A percentile compares a stretch with the other conserved stretches of the same genome.
Evolutionary conservation across 768 basidiomycete genomes (phyloP).

Genomic region (Pluteus cervinus): DNA sequence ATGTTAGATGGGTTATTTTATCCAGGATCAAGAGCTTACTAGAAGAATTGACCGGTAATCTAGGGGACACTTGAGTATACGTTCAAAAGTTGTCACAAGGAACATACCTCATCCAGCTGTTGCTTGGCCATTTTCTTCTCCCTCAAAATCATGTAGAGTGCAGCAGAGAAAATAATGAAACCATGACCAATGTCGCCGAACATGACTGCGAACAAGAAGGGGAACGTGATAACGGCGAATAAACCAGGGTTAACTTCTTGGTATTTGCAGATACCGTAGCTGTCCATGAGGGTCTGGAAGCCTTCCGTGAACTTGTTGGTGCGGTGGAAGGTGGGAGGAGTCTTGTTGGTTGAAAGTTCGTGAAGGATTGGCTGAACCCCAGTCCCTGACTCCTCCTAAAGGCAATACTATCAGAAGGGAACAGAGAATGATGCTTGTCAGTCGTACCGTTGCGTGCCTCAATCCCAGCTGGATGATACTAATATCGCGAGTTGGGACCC

Average conservation of each 20-base stretch:
- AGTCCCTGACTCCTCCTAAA: constrained; percentile 86
- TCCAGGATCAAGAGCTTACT: constrained; percentile 44
- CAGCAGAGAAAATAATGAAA: constrained; percentile 69
- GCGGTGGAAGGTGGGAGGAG: constrained; percentile 91
- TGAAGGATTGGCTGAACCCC: constrained; percentile 89
- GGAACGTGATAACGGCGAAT: constrained; percentile 90
- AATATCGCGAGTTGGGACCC: constrained; percentile 95
- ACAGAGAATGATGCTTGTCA: constrained; percentile 1
- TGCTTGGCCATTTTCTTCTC: constrained; percentile 74
- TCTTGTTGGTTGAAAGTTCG: constrained; percentile 83
- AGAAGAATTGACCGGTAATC: constrained; percentile 90
- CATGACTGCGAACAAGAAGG: constrained; percentile 99
- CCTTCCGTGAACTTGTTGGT: constrained; percentile 96
- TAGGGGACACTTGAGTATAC: constrained; percentile 20
- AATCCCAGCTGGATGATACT: constrained; percentile 80
- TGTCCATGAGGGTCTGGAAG: constrained; percentile 98
- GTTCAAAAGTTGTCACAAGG: constrained; percentile 1
- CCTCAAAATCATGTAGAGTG: constrained; percentile 78
- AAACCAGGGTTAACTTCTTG: constrained; percentile 97
- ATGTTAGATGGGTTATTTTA: constrained; percentile 3
- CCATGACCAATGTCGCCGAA: constrained; percentile 99
- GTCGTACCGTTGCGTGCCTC: constrained; percentile 74
- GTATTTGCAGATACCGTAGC: constrained; percentile 90
- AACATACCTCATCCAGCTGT: constrained; percentile 64
- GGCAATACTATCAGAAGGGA: constrained; percentile 16